These are phyloP conservation scores for Coemansia sp. DNA, from an alignment of 192 early-diverging fungal genomes.

Conservation along the genomic window DNA sequence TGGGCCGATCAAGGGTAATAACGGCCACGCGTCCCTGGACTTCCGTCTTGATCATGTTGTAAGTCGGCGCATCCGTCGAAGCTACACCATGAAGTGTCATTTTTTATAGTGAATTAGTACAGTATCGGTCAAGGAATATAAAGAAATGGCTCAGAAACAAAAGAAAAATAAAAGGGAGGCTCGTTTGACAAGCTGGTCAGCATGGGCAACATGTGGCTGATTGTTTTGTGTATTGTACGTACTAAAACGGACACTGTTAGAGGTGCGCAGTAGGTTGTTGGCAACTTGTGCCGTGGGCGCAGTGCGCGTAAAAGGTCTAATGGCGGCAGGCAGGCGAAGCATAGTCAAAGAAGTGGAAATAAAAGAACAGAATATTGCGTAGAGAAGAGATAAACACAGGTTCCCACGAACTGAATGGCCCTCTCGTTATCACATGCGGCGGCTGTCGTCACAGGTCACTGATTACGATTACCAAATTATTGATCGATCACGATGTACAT, in stretches of 20 bases:
- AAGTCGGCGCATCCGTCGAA: conserved; percentile 28
- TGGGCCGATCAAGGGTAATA: conserved; percentile 90
- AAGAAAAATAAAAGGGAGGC: not conserved
- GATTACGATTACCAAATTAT: not conserved
- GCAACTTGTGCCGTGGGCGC: not conserved
- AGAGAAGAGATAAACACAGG: not conserved
- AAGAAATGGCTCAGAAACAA: not conserved
- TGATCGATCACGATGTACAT: not conserved
- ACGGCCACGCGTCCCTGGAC: conserved; percentile 81
- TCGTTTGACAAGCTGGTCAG: too few species aligned
- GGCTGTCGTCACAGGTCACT: not conserved
- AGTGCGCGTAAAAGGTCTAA: conserved; percentile 4
- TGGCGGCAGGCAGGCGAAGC: conserved; percentile 23
- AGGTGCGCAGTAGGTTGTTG: conserved; percentile 4
- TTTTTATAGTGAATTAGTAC: not conserved
- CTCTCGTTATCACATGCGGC: conserved; percentile 4
- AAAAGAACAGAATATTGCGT: not conserved
- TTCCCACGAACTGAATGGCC: too few species aligned
- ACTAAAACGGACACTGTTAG: conserved; percentile 29
- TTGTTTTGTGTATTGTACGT: conserved; percentile 7
- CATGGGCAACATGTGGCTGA: not conserved
- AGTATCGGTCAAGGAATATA: not conserved
- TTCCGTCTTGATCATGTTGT: conserved; percentile 65
- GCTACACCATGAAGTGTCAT: conserved; percentile 18
- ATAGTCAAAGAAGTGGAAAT: conserved; percentile 14